Evolutionary conservation across 2,329 filamentous ascomycete genomes (phyloP), one percentile per base, ranked within the genome.

Genomic region (Colletotrichum endophyticum): DNA sequence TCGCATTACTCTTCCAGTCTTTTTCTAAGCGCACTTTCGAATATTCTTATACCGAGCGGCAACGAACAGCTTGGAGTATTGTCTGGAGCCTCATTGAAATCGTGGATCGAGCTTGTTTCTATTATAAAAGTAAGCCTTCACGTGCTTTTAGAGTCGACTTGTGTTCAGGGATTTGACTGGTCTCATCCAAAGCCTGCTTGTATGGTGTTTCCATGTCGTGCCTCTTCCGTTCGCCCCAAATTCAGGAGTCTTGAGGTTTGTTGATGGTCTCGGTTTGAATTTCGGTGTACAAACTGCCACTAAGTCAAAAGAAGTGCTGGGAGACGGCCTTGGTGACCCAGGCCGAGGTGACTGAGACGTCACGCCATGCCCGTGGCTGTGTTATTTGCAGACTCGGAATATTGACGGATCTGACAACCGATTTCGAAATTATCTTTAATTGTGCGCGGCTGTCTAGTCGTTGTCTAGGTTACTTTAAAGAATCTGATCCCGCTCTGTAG

Each of bases 141-240:
- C n/a, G 8, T 22, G 44, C 44, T 5, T 13, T 13, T 53, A 53
- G n/a, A 22, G 12, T 12, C n/a, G 44, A 53, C 11, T 13, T 22
- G 44, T 6, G n/a, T 53, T 25, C n/a, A 5, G 44, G 11, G n/a
- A 13, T 53, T 3, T 25, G 0, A 0, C 0, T 1, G 3, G n/a
- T 53, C n/a, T 13, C n/a, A 13, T 13, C 3, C n/a, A 5, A 11
- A n/a, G 2, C 6, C 9, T 22, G 6, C 11, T 22, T 25, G 12
- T 22, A 7, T 12, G 44, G 11, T 53, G 44, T 22, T 22, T 53
- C 12, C 44, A 53, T 12, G 13, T 13, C n/a, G 22, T 53, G 44
- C 44, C n/a, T 25, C n/a, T 53, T 22, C 44, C 0, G 44, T 25
- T 7, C 2, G 4, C 44, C 44, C 19, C n/a, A 22, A 53, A 7